Conservation (phyloP, 2,329 filamentous ascomycete species). For the Fusarium torulosum region DNA sequence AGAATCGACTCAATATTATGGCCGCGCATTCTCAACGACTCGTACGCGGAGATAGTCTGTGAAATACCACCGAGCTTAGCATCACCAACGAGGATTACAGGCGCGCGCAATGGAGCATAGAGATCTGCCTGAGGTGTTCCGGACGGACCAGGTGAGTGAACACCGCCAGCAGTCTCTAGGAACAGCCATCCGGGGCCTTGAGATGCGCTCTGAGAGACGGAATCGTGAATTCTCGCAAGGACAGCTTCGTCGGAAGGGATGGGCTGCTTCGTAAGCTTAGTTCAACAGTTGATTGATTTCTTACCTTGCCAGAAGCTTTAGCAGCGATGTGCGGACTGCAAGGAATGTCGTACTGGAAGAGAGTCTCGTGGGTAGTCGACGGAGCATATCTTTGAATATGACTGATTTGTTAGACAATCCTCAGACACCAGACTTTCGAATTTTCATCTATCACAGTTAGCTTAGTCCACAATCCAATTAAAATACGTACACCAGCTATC, state of each 20-base stretch:
- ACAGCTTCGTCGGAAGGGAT: slow-evolving; percentile 65
- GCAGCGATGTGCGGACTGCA: slow-evolving; percentile 85
- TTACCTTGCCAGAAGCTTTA: slow-evolving; percentile 58
- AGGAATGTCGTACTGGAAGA: slow-evolving; percentile 79
- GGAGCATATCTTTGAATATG: slow-evolving; percentile 73
- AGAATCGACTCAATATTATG: slow-evolving; percentile 80
- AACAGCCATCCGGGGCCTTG: slow-evolving; percentile 72
- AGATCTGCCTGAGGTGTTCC: slow-evolving; percentile 83
- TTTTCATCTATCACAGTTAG: slow-evolving; percentile 28
- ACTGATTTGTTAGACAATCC: slow-evolving; percentile 59
- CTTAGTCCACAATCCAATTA: rapidly evolving
- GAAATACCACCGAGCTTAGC: slow-evolving; percentile 83
- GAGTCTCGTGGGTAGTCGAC: slow-evolving; percentile 62
- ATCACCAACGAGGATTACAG: slow-evolving; percentile 81
- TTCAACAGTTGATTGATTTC: rapidly evolving
- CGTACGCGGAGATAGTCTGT: slow-evolving; percentile 82
- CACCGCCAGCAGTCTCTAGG: slow-evolving; percentile 85
- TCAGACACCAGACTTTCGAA: too few species aligned
- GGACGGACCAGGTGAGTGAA: slow-evolving; percentile 82
- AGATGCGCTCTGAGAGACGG: slow-evolving; percentile 54
- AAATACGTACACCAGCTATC: slow-evolving; percentile 71
- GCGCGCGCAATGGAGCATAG: slow-evolving; percentile 79
- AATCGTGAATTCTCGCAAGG: slow-evolving; percentile 59
- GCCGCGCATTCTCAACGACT: slow-evolving; percentile 81
- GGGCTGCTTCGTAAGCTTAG: slow-evolving; percentile 52